A percentile compares a stretch with the other conserved stretches of the same genome.
These are phyloP conservation scores for Bryoerythrophyllum caledonicum DNA, from an alignment of 225 moss, liverwort and hornwort species.

Conservation along the genomic window DNA sequence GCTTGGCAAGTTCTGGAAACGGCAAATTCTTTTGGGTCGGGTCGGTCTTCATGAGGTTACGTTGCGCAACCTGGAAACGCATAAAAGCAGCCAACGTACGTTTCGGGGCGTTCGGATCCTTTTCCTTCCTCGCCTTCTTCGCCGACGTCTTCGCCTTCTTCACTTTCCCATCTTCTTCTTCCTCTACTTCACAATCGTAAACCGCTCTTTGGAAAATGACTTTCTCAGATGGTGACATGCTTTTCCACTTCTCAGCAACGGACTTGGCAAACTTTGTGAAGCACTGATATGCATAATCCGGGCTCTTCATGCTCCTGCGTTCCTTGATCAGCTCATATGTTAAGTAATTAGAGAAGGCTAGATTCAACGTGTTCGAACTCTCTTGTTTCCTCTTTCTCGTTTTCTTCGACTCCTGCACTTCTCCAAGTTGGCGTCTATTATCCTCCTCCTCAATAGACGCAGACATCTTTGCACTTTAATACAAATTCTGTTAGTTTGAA, in stretches of 20 bases:
- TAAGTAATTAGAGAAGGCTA: neutral
- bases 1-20: conserved; percentile 65
- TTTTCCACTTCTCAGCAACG: neutral
- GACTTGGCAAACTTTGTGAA: neutral
- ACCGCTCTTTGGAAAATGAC: neutral
- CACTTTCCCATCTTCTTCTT: neutral
- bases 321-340: neutral
- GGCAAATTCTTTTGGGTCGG: conserved; percentile 47
- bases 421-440: too few species aligned
- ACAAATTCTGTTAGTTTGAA: too few species aligned
- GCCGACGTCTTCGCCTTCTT: conserved; percentile 13
- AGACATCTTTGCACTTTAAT: too few species aligned
- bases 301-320: neutral
- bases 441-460: too few species aligned
- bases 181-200: neutral
- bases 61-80: conserved; percentile 75
- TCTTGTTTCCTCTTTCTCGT: neutral
- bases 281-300: neutral
- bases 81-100: conserved; percentile 78
- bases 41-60: conserved; percentile 83
- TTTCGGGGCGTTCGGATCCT: conserved; percentile 91
- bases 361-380: neutral
- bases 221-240: neutral
- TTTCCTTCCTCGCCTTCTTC: conserved; percentile 69
- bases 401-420: neutral